phyloP scores from a whole-genome alignment of 148 eudicot genomes.

The Chenopodium quinoa region DNA sequence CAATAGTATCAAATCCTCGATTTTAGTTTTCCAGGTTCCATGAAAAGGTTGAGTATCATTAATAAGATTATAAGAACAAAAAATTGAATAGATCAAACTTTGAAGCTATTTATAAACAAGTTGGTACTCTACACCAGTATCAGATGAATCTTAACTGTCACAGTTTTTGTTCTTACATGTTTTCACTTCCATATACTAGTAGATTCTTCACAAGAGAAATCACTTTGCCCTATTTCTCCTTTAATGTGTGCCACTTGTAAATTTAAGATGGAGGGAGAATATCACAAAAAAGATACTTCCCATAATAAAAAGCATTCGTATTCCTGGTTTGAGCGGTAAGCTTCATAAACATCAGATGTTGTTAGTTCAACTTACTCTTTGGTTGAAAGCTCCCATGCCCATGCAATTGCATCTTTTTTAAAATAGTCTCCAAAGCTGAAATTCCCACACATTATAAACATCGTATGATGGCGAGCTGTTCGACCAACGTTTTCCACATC shows the following conservation, averaged over 20 bases:
- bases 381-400: constrained; percentile 99
- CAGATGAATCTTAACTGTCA: background rate
- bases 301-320: background rate
- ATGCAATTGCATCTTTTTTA: constrained; percentile 85
- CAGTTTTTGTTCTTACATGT: background rate
- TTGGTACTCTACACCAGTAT: background rate
- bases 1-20: background rate
- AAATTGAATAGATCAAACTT: background rate
- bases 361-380: constrained; percentile 56
- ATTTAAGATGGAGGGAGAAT: background rate
- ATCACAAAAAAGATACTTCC: background rate
- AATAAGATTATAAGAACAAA: background rate
- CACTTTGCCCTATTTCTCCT: background rate
- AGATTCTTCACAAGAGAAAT: background rate
- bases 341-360: background rate
- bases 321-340: background rate
- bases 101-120: background rate
- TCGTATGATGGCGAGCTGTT: constrained; percentile 91
- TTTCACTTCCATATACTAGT: background rate
- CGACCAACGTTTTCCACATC: constrained; percentile 97
- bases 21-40: background rate
- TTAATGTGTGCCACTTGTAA: background rate
- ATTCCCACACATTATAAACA: constrained; percentile 99
- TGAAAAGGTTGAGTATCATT: background rate
- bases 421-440: constrained; percentile 98